Percentiles rank a stretch among this genome's conserved stretches.
These are phyloP conservation scores for Pinus taeda DNA, from an alignment of 75 land plant genomes.

Conservation along the genomic window DNA sequence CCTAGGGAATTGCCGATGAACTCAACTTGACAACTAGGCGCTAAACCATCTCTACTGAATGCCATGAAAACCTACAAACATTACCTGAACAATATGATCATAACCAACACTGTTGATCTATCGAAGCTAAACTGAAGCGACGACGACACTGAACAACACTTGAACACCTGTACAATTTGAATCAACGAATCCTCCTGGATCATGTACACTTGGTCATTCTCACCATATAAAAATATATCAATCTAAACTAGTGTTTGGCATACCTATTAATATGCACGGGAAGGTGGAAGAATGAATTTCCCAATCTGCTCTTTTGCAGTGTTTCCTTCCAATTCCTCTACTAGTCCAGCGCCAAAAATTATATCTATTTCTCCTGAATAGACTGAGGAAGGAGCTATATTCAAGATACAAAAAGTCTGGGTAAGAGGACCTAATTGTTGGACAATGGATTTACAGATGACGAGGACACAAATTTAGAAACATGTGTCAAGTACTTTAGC, in stretches of 20 bases:
- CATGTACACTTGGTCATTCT: not conserved
- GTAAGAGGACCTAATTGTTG: not conserved
- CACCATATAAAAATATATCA: not conserved
- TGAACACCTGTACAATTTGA: too few relatives aligned
- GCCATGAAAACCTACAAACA: too few relatives aligned
- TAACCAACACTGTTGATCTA: too few relatives aligned
- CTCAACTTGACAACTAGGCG: too few relatives aligned
- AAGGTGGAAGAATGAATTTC: not conserved
- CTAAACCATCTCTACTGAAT: too few relatives aligned
- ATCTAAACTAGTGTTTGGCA: not conserved
- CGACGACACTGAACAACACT: too few relatives aligned
- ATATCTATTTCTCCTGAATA: not conserved
- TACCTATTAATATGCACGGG: not conserved
- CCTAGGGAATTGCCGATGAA: too few relatives aligned
- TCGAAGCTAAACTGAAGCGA: too few relatives aligned
- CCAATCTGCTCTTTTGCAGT: not conserved
- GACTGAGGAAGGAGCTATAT: not conserved
- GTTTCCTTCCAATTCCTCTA: slow-evolving; percentile 3
- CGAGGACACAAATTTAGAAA: not conserved
- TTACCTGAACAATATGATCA: too few relatives aligned
- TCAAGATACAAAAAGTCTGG: not conserved
- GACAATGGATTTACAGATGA: not conserved
- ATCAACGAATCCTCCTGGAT: too few relatives aligned
- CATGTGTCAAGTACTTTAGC: not conserved
- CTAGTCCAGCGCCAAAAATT: not conserved